phyloP scores from a whole-genome alignment of 441 rosid species.

The Daphne laureola region DNA sequence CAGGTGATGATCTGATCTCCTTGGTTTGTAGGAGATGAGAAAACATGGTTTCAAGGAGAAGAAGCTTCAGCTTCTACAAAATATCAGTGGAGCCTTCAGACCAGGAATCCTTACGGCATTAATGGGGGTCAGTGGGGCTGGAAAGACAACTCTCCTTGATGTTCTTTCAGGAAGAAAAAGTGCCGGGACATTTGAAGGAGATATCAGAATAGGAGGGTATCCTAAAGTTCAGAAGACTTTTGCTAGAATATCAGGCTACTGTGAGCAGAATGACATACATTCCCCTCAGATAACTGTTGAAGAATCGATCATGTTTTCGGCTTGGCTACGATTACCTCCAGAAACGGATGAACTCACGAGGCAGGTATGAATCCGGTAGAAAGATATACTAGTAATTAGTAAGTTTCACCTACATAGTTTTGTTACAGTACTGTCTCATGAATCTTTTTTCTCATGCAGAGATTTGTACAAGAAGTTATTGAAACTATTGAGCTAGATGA shows the following conservation, averaged over 20 bases:
- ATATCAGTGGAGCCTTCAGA: slow-evolving; percentile 46
- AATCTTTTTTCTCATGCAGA: slow-evolving; percentile 21
- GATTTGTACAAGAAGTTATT: slow-evolving; percentile 44
- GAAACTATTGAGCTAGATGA: slow-evolving; percentile 48
- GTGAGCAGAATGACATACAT: slow-evolving; percentile 63
- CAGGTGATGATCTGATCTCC: too few species aligned
- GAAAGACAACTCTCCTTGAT: slow-evolving; percentile 70
- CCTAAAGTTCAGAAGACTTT: slow-evolving; percentile 50
- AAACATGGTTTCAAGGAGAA: slow-evolving; percentile 30
- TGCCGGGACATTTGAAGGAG: slow-evolving; percentile 50
- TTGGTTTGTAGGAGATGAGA: slow-evolving; percentile 36
- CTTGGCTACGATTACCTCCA: slow-evolving; percentile 50
- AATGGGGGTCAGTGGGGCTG: slow-evolving; percentile 80
- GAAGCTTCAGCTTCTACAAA: slow-evolving; percentile 45
- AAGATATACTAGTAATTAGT: too few species aligned
- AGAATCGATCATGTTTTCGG: slow-evolving; percentile 53
- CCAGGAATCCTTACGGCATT: slow-evolving; percentile 67
- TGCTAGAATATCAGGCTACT: slow-evolving; percentile 60
- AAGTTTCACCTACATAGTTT: too few species aligned
- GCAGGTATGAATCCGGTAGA: not conserved
- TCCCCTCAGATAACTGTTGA: slow-evolving; percentile 53
- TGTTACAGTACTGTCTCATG: too few species aligned
- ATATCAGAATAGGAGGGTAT: slow-evolving; percentile 48
- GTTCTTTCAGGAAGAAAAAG: slow-evolving; percentile 70
- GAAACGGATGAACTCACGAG: slow-evolving; percentile 21